Evolutionary conservation across 129 eudicot genomes (phyloP), one percentile per base, ranked within the genome.

Genomic region (Saposhnikovia divaricata): DNA sequence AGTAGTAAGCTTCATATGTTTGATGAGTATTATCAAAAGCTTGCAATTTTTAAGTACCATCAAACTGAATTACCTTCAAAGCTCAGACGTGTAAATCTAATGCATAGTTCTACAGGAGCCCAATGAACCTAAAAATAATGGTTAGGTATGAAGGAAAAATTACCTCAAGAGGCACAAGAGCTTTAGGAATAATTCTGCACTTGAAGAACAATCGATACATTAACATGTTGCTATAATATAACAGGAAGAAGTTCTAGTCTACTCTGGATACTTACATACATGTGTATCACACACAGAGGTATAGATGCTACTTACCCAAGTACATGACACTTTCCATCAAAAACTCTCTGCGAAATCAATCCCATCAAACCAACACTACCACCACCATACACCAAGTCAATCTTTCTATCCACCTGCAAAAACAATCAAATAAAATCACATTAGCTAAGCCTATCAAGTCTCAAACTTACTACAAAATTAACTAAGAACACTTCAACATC

Each of bases 301-400:
- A 3, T 4, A 72, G 66, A 55, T 47, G 18, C 75, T 23, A 76
- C 55, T 87, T 87, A 94, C 98, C 98, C 98, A 80, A 94, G 89
- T 88, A 94, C 98, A 88, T 90, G 91, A 84, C 98, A 91, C 15
- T 96, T 93, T 71, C 97, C 98, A 79, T 90, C 96, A 80, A 79
- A 86, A 25, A 89, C 97, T 85, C 87, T 88, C 85, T 87, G 91
- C 65, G 97, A 91, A 44, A 94, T 84, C 83, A 90, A 83, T 45
- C 98, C 98, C 98, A 94, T 94, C 80, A 94, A 80, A 68, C 98
- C 98, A 86, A 94, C 86, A 90, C 98, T 94, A 81, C 98, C 98
- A 77, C 97, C 98, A 72, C 98, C 98, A 86, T 93, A 93, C 19
- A 93, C 98, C 90, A 93, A 88, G 83, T 90, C 81, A 79, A 94